Conservation (phyloP, 495 filamentous ascomycete species). For the Penicillium malachiteum region DNA sequence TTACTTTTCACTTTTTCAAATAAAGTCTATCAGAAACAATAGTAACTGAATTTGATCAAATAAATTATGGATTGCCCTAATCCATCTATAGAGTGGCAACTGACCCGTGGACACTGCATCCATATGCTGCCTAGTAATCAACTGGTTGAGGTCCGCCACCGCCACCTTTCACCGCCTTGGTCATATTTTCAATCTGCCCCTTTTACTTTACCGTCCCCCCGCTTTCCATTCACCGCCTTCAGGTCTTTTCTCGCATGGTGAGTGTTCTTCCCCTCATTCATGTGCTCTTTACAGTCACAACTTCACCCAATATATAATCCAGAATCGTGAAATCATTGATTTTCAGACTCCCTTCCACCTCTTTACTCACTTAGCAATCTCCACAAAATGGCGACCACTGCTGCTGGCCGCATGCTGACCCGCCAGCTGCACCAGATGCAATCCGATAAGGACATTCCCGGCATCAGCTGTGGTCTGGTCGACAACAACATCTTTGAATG, state of each 20-base stretch:
- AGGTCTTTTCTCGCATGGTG: background rate
- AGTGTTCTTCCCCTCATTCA: background rate
- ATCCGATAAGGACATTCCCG: conserved; percentile 83
- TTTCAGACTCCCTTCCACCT: background rate
- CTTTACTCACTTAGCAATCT: background rate
- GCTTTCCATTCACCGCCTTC: conserved; percentile 1
- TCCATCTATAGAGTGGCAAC: no score
- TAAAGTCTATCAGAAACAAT: no score
- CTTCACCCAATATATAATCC: background rate
- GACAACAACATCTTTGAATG: conserved; percentile 94
- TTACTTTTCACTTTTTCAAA: no score
- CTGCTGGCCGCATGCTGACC: conserved; percentile 72
- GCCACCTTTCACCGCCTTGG: no score
- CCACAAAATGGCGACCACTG: conserved; percentile 47
- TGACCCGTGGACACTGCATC: no score
- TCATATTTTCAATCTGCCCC: no score
- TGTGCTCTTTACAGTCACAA: no score
- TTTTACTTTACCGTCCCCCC: conserved; percentile 9
- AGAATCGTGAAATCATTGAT: background rate
- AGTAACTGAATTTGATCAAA: no score
- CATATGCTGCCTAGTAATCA: no score
- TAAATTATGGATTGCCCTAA: no score
- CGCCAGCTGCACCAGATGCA: conserved; percentile 94
- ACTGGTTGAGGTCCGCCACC: no score
- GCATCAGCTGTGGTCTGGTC: conserved; percentile 88